These are phyloP conservation scores for Ustulina deusta DNA, from an alignment of 2,329 filamentous ascomycete species.

Conservation along the genomic window DNA sequence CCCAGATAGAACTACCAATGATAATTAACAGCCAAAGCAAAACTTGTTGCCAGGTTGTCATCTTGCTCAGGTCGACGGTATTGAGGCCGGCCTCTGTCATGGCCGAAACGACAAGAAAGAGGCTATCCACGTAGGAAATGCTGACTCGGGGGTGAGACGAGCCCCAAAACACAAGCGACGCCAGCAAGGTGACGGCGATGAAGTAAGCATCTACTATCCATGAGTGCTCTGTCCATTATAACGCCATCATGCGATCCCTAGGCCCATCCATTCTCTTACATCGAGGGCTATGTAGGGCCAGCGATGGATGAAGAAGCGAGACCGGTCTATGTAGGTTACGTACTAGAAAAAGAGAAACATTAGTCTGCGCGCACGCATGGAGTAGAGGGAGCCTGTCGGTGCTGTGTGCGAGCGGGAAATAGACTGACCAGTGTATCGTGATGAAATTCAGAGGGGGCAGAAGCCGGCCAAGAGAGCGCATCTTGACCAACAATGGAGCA, in stretches of 20 bases:
- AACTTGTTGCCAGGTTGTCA: conserved; percentile 75
- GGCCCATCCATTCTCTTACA: not conserved
- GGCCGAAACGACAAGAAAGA: conserved; percentile 73
- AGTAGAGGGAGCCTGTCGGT: not conserved
- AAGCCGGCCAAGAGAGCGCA: conserved; percentile 44
- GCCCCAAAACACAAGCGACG: conserved; percentile 71
- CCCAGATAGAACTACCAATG: conserved; percentile 72
- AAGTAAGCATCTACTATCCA: conserved; percentile 66
- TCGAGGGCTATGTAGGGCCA: not conserved
- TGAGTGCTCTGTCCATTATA: conserved; percentile 27
- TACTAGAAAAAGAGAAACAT: conserved; percentile 19
- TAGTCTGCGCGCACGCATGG: conserved; percentile 6
- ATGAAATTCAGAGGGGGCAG: conserved; percentile 68
- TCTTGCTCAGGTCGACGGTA: conserved; percentile 70
- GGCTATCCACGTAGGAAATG: conserved; percentile 70
- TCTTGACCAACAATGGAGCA: conserved; percentile 20
- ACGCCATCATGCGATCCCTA: not conserved
- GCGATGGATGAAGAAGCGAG: conserved; percentile 5
- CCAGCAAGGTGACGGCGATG: conserved; percentile 63
- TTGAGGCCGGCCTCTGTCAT: conserved; percentile 74
- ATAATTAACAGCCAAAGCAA: conserved; percentile 73
- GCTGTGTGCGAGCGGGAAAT: not conserved
- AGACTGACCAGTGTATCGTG: conserved; percentile 64
- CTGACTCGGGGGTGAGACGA: conserved; percentile 62
- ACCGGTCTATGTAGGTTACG: conserved; percentile 15